Percentiles rank a stretch among this genome's conserved stretches.
These are phyloP conservation scores for Adansonia madagascariensis DNA, from an alignment of 441 rosid species.

Conservation along the genomic window DNA sequence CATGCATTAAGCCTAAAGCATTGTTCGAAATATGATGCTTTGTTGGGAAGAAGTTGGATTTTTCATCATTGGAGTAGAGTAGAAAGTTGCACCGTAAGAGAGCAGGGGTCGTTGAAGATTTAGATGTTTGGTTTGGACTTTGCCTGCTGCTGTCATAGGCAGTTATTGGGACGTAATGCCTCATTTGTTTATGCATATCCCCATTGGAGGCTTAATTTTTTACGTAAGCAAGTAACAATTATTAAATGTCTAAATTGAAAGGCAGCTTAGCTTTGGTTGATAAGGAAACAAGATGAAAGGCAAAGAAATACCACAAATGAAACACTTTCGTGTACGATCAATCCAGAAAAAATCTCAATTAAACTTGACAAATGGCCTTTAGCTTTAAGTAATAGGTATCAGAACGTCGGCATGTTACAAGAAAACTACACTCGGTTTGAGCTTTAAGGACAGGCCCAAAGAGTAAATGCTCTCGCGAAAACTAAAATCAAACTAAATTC, in stretches of 20 bases:
- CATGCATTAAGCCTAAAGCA: neutral
- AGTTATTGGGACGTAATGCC: too few relatives aligned
- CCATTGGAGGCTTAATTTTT: too few relatives aligned
- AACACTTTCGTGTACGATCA: conserved; percentile 14
- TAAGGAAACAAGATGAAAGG: conserved; percentile 16
- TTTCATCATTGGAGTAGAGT: conserved; percentile 2
- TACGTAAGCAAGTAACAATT: neutral
- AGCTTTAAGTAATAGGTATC: neutral
- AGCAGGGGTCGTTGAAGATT: neutral
- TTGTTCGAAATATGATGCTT: neutral
- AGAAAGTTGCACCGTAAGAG: neutral
- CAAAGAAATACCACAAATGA: conserved; percentile 20
- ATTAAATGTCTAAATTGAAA: neutral
- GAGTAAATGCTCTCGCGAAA: too few relatives aligned
- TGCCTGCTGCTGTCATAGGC: too few relatives aligned
- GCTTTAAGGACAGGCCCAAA: too few relatives aligned
- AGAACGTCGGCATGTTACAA: too few relatives aligned
- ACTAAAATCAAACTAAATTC: too few relatives aligned
- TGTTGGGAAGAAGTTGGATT: neutral
- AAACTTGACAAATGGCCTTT: neutral
- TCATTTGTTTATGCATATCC: too few relatives aligned
- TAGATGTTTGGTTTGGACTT: neutral
- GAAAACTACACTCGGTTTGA: too few relatives aligned
- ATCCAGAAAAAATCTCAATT: neutral
- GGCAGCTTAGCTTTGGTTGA: conserved; percentile 15